Evolutionary conservation across 768 basidiomycete genomes (phyloP).

Genomic region (Leucosporidium scottii): DNA sequence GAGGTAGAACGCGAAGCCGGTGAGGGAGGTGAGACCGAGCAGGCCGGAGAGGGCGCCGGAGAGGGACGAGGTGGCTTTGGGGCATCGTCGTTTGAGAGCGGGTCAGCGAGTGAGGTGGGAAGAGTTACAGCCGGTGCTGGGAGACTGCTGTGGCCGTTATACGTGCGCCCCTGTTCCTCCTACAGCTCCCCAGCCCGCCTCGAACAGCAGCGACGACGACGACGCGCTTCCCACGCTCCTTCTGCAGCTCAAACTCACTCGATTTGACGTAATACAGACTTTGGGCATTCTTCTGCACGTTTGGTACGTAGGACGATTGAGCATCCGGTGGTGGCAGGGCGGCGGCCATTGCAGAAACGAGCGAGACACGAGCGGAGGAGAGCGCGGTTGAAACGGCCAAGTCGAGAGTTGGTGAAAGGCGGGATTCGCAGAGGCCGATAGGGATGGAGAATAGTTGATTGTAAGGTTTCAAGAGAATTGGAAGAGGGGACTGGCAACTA

Average conservation of each 20-base stretch:
- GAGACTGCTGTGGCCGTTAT: too few species aligned
- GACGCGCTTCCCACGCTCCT: too few species aligned
- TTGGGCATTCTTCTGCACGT: slow-evolving; percentile 16
- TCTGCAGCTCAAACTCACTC: slow-evolving; percentile 4
- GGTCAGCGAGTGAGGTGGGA: too few species aligned
- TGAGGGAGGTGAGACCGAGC: slow-evolving; percentile 27
- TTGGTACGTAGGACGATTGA: slow-evolving; percentile 6
- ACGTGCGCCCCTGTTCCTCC: too few species aligned
- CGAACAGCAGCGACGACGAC: too few species aligned
- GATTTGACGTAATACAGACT: slow-evolving; percentile 30
- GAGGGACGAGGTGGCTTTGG: slow-evolving; percentile 23
- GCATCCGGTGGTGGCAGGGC: not conserved
- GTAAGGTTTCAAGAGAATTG: too few species aligned
- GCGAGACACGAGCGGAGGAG: not conserved
- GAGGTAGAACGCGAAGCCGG: slow-evolving; percentile 29
- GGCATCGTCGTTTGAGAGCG: not conserved
- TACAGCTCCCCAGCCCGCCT: too few species aligned
- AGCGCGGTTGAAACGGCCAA: not conserved
- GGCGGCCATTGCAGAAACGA: not conserved
- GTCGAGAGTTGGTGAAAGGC: too few species aligned
- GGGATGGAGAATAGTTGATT: too few species aligned
- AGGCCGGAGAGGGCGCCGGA: slow-evolving; percentile 24
- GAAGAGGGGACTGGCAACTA: too few species aligned
- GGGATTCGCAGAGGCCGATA: too few species aligned
- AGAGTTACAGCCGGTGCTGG: too few species aligned